Conservation (phyloP, 805 yeast genomes). For the Crinitomyces ghanaensis region DNA sequence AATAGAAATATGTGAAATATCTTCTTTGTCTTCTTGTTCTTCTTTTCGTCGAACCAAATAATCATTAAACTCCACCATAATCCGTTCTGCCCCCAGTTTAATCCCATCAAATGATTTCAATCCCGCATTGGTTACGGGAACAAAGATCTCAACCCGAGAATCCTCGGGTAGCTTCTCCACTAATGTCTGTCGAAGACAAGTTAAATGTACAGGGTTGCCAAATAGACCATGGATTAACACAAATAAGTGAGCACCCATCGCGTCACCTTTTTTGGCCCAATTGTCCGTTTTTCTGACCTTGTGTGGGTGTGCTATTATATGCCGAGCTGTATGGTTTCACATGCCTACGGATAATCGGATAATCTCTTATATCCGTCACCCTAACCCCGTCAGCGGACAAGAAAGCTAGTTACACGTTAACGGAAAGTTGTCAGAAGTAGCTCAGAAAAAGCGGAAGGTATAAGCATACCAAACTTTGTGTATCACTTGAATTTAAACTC, state of each 20-base stretch:
- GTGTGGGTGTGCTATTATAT: too few species aligned
- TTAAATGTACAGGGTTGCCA: slow-evolving; percentile 55
- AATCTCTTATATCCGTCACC: too few species aligned
- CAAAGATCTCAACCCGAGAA: slow-evolving; percentile 23
- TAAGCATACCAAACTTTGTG: too few species aligned
- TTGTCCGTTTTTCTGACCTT: too few species aligned
- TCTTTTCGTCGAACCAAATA: slow-evolving; percentile 26
- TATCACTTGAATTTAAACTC: too few species aligned
- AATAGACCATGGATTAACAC: slow-evolving; percentile 73
- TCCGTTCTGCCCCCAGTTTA: slow-evolving; percentile 47
- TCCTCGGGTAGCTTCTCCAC: slow-evolving; percentile 31
- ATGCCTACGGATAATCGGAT: too few species aligned
- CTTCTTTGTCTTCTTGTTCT: slow-evolving; percentile 27
- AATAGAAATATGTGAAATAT: slow-evolving; percentile 56
- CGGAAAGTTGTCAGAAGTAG: too few species aligned
- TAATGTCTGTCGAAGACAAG: slow-evolving; percentile 35
- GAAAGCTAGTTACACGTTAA: too few species aligned
- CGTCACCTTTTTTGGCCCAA: too few species aligned
- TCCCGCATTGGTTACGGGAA: slow-evolving; percentile 51
- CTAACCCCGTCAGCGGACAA: too few species aligned
- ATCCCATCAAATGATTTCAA: slow-evolving; percentile 81
- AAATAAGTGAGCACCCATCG: slow-evolving; percentile 39
- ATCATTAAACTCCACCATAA: slow-evolving; percentile 48
- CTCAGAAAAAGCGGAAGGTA: too few species aligned
- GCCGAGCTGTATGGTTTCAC: too few species aligned